Evolutionary conservation across 331 rosid species (phyloP).

Genomic region (Quercus phellos): DNA sequence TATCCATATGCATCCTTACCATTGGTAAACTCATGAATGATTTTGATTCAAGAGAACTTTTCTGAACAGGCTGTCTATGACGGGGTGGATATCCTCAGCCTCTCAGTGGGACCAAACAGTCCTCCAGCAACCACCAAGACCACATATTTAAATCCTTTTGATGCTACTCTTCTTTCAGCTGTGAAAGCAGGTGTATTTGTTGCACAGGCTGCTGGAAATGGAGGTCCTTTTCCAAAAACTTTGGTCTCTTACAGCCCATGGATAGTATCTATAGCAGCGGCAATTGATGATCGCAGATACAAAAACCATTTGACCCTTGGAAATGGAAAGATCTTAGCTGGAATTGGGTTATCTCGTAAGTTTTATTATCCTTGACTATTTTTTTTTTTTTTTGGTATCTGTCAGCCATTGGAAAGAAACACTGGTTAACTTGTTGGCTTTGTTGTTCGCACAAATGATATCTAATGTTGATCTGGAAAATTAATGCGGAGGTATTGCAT

Average conservation of each 20-base stretch:
- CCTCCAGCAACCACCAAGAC: slow-evolving; percentile 90
- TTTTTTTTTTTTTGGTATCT: neutral
- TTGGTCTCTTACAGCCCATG: slow-evolving; percentile 98
- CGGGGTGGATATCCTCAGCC: slow-evolving; percentile 98
- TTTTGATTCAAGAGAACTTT: slow-evolving; percentile 11
- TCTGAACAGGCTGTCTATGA: slow-evolving; percentile 92
- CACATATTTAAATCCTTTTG: slow-evolving; percentile 92
- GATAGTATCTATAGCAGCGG: slow-evolving; percentile 95
- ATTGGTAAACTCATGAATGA: neutral
- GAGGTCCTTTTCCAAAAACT: slow-evolving; percentile 96
- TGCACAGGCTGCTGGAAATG: slow-evolving; percentile 99
- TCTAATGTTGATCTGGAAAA: neutral
- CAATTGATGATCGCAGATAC: slow-evolving; percentile 97
- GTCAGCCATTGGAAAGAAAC: neutral
- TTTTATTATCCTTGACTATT: slow-evolving; percentile 22
- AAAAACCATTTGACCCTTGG: slow-evolving; percentile 90
- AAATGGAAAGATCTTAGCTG: slow-evolving; percentile 84
- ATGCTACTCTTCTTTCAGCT: slow-evolving; percentile 98
- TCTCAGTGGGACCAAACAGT: slow-evolving; percentile 97
- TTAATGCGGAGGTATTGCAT: neutral
- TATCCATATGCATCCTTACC: neutral
- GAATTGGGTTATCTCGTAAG: slow-evolving; percentile 96
- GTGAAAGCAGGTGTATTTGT: slow-evolving; percentile 99
- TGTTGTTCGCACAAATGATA: neutral
- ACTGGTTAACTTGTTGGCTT: neutral